Evolutionary conservation across 176 grass and related monocot genomes (phyloP).

Genomic region (Hordeum vulgare): DNA sequence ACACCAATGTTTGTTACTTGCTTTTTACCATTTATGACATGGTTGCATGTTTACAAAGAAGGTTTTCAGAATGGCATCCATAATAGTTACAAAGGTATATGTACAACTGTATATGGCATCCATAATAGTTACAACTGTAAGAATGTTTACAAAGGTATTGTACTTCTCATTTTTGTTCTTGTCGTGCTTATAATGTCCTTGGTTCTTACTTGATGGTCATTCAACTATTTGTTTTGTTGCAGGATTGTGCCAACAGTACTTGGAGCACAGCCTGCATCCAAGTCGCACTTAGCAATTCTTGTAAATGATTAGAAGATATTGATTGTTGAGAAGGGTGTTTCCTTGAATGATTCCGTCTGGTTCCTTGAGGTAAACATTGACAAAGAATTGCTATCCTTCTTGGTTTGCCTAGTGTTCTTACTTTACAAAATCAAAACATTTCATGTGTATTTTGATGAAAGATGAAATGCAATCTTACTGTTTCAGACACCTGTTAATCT

Average conservation of each 20-base stretch:
- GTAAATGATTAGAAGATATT: constrained; percentile 63
- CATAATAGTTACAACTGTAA: too few relatives aligned
- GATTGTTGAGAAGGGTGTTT: constrained; percentile 63
- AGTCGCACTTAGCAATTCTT: constrained; percentile 35
- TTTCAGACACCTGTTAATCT: neutral
- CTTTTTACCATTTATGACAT: too few relatives aligned
- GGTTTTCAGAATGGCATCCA: too few relatives aligned
- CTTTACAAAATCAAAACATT: neutral
- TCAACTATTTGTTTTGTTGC: neutral
- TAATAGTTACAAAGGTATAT: too few relatives aligned
- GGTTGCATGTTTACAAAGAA: too few relatives aligned
- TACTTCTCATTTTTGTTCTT: neutral
- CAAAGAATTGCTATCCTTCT: neutral
- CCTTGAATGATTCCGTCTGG: constrained; percentile 61
- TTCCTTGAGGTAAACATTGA: constrained; percentile 78
- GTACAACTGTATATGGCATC: too few relatives aligned
- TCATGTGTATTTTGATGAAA: neutral
- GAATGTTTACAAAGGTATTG: too few relatives aligned
- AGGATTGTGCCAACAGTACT: constrained; percentile 66
- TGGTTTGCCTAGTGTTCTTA: neutral
- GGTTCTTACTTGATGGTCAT: neutral
- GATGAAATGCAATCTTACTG: too few relatives aligned
- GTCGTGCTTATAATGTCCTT: neutral
- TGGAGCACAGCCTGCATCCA: constrained; percentile 50
- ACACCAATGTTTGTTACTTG: too few relatives aligned